phyloP scores from a whole-genome alignment of 2,329 filamentous ascomycete genomes.

The Cryphonectria carpinicola region DNA sequence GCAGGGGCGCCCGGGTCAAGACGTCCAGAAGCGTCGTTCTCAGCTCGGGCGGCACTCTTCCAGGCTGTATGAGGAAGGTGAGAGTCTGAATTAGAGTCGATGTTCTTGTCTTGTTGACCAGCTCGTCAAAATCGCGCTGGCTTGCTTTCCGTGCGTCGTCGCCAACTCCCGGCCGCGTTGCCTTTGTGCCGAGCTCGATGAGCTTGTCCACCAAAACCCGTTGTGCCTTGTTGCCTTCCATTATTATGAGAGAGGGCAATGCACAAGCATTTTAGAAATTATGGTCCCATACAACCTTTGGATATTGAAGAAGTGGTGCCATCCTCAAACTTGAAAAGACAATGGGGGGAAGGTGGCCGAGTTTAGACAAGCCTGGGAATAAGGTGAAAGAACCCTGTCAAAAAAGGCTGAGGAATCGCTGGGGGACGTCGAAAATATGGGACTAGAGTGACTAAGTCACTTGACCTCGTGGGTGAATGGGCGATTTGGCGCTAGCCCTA shows the following conservation, averaged over 20 bases:
- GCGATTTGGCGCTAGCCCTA: neutral
- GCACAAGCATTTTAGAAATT: neutral
- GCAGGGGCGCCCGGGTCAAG: slow-evolving; percentile 64
- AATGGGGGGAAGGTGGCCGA: neutral
- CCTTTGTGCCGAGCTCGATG: slow-evolving; percentile 49
- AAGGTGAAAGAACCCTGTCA: neutral
- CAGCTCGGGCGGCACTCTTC: slow-evolving; percentile 63
- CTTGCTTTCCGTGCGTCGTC: slow-evolving; percentile 38
- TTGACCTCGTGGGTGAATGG: neutral
- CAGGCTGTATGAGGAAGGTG: slow-evolving; percentile 66
- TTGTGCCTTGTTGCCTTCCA: slow-evolving; percentile 33
- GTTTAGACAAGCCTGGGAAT: neutral
- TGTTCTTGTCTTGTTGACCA: slow-evolving; percentile 44
- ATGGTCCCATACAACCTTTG: neutral
- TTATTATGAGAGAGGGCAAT: neutral
- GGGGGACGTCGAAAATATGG: slow-evolving; percentile 3
- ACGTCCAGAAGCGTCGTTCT: slow-evolving; percentile 58
- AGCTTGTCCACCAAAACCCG: slow-evolving; percentile 41
- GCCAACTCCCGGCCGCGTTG: slow-evolving; percentile 50
- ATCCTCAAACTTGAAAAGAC: neutral
- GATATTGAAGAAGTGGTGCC: neutral
- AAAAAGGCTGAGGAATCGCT: neutral
- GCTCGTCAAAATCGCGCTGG: slow-evolving; percentile 48
- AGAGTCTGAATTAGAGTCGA: slow-evolving; percentile 59
- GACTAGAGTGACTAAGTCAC: slow-evolving; percentile 13